Evolutionary conservation across 768 basidiomycete genomes (phyloP), one percentile per base, ranked within the genome.

Genomic region (Phaffia tasmanica): DNA sequence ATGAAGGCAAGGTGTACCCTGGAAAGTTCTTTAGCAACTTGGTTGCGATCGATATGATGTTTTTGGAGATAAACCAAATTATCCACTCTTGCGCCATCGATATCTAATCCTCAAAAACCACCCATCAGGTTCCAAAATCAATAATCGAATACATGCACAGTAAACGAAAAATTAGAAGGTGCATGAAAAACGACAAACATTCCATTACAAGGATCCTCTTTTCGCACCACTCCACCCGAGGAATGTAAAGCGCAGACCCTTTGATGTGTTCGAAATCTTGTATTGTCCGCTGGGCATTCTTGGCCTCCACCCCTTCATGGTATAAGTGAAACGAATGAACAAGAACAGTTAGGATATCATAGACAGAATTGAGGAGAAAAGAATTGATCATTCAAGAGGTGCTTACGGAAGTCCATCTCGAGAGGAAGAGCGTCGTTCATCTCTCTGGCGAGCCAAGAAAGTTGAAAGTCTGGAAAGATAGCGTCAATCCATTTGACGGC

Each of bases 401-500:
- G 69, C 72, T 51, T 21, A 72, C 74, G 71, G 73, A 99, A 98
- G 77, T 99, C 85, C 89, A 97, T 89, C 77, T 98, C 93, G 71
- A 87, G 86, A 0, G 90, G 91, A 18, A 76, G 69, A 74, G 92
- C 92, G 70, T 85, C 83, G 63, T 78, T 84, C 93, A 99, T 98
- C 78, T 98, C 95, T 71, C 91, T 88, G 67, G 87, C 79, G 15
- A 94, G 81, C 93, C 92, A 95, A 0, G 85, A 85, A 73, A 94
- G 88, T 75, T 97, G 93, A 71, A 98, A 99, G 63, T 92, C 85
- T 1, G 95, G 95, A 76, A 98, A 98, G 81, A 89, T 84, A 68
- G 83, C 83, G 73, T 93, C 93, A 70, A 99, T 85, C 83, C 89
- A 86, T 21, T 85, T 85, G 85, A 81, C 79, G 7, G 78, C 76